Evolutionary conservation across 257 asterid genomes (phyloP).

Genomic region (Przewalskia tangutica): DNA sequence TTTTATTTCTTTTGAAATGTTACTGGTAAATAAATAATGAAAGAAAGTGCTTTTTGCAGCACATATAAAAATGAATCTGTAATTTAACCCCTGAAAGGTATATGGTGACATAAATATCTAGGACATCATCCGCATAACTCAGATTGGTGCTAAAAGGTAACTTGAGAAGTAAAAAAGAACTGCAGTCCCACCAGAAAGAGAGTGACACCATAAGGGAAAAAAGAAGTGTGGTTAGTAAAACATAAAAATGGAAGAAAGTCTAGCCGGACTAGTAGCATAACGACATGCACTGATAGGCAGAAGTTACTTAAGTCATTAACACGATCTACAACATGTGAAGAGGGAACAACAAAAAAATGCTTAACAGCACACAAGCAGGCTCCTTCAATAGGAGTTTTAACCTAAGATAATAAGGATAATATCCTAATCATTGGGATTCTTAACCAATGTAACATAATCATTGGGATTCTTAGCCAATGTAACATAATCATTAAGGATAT

Average conservation of each 20-base stretch:
- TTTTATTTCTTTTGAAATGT: not conserved
- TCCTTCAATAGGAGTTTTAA: not conserved
- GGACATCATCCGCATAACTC: not conserved
- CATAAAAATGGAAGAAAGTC: not conserved
- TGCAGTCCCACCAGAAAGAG: not conserved
- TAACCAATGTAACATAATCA: not conserved
- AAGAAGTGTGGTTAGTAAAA: not conserved
- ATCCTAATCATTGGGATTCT: not conserved
- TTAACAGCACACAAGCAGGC: not conserved
- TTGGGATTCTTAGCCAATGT: not conserved
- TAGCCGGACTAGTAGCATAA: not conserved
- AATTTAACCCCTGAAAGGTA: not conserved
- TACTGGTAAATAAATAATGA: too few relatives aligned
- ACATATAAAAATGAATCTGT: not conserved
- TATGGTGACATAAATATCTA: not conserved
- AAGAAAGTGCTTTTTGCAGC: not conserved
- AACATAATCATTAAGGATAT: not conserved
- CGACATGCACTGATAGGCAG: not conserved
- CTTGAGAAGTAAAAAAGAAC: not conserved
- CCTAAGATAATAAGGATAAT: not conserved
- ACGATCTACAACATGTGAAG: not conserved
- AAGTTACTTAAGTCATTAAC: not conserved
- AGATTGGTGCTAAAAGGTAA: not conserved
- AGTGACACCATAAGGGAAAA: not conserved
- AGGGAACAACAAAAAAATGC: not conserved